Base-by-base conservation (phyloP, 2,329 filamentous ascomycete species). In the Aspergillus unguis region DNA sequence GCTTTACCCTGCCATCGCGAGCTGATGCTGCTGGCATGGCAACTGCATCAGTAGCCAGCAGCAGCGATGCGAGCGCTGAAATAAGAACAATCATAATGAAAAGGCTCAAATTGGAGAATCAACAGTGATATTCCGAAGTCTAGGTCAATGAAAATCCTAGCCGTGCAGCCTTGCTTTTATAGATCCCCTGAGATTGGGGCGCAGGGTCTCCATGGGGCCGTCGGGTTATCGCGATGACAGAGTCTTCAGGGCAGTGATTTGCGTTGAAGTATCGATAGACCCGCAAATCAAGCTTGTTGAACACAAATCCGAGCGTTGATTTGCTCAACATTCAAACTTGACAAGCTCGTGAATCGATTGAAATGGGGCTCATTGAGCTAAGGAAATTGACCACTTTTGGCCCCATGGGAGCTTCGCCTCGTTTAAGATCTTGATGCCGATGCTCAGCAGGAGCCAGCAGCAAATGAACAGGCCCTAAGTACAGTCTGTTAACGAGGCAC, bases 331-430 rank as follows among this genome's bases (percentile, higher is more conserved):
- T 17, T 17, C 17, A 17, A 17, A 17, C 17, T 17, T 17, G 29
- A 9, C 5, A 2, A 9, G 17, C 25, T 23, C 23, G n/a, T 7
- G 41, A 38, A n/a, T 38, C 36, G 27, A 23, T 44, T 4, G 28
- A 44, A 17, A 31, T 27, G 26, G 26, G 27, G 26, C 27, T 17
- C 28, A 17, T 31, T 17, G 32, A 33, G 35, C 44, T 47, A 47
- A 47, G 27, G 26, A 36, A 38, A 37, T 25, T 44, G 42, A 29
- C 31, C 33, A 27, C 27, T 4, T 48, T 48, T 10, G 28, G 23
- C 46, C 25, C 38, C 38, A 35, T 17, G 37, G 25, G 42, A 48
- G 38, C 46, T 48, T 48, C 37, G 29, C 37, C 45, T 48, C 43
- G 10, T 35, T 28, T 29, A n/a, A 36, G 5, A 17, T n/a, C 35